Evolutionary conservation across 2,329 filamentous ascomycete species (phyloP), one percentile per base, ranked within the genome.

Genomic region (Neofusicoccum sp.): DNA sequence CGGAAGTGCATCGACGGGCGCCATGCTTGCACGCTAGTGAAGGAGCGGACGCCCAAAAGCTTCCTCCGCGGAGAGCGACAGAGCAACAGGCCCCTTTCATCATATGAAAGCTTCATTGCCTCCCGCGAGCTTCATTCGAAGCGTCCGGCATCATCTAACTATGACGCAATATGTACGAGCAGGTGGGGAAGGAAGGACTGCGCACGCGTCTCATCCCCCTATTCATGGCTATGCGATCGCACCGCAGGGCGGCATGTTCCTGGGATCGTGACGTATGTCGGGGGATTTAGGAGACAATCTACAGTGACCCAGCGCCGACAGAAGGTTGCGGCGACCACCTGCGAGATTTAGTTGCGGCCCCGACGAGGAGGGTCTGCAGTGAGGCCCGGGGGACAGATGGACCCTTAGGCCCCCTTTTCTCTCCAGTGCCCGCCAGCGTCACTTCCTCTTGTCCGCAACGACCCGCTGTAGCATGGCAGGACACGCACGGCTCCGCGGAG

Each of bases 311-410:
- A 28, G 54, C 29, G n/a, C n/a, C n/a, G 37, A 22, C 52, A 39
- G 37, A n/a, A 9, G 28, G n/a, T 22, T 39, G 49, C 9, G 16
- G 49, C 36, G 6, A 31, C 9, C 36, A 54, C 16, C 54, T 58
- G 54, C 54, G 54, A 58, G 54, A 58, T 45, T 58, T 58, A 45
- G 54, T 44, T 33, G 54, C 45, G 41, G 39, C 33, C 54, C 29
- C 6, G 29, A 36, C 29, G 39, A 45, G 54, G 44, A 44, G 39
- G 39, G 54, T 44, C 14, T 56, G 28, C 54, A 36, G 29, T 47
- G 54, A 58, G 54, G 54, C 9, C 54, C 54, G 54, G 29, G 54
- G 22, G 22, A 41, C 22, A 58, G 54, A 36, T 36, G 41, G 31
- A 37, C 37, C 52, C 16, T 22, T 29, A 56, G 37, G 52, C 54